Conservation (phyloP, 2,329 filamentous ascomycete genomes). For the Elsinoe ampelina region DNA sequence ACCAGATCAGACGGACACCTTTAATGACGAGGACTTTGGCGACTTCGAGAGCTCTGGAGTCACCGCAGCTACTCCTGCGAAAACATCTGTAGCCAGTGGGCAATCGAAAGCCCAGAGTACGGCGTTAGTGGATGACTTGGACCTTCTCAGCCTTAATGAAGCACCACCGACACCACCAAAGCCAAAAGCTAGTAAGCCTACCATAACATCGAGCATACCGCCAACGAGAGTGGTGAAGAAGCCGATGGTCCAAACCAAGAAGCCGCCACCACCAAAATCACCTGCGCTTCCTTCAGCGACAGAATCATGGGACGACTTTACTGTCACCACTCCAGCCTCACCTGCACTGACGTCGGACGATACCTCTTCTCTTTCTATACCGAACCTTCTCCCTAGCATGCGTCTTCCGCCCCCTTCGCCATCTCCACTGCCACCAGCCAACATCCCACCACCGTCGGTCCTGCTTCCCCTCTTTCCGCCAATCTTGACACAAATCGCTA, state of each 20-base stretch:
- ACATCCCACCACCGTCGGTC: conserved; percentile 80
- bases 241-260: conserved; percentile 17
- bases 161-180: conserved; percentile 3
- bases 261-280: neutral
- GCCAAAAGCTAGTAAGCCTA: conserved; percentile 13
- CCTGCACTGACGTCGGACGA: neutral
- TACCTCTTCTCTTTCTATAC: neutral
- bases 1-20: conserved; percentile 21
- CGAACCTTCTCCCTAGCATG: conserved; percentile 2
- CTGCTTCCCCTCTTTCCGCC: conserved; percentile 67
- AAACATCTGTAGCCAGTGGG: neutral
- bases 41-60: conserved; percentile 29
- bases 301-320: conserved; percentile 37
- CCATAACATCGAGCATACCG: conserved; percentile 13
- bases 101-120: neutral
- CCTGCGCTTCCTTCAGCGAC: conserved; percentile 4
- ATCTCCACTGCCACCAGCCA: conserved; percentile 56
- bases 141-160: conserved; percentile 24
- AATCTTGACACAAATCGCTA: conserved; percentile 57
- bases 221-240: conserved; percentile 26
- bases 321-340: neutral
- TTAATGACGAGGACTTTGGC: conserved; percentile 23
- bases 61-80: neutral
- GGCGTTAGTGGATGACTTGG: conserved; percentile 1
- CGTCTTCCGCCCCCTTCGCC: conserved; percentile 13